Evolutionary conservation across 495 filamentous ascomycete species (phyloP), one percentile per base, ranked within the genome.

Genomic region (Penicillium bialowiezense): DNA sequence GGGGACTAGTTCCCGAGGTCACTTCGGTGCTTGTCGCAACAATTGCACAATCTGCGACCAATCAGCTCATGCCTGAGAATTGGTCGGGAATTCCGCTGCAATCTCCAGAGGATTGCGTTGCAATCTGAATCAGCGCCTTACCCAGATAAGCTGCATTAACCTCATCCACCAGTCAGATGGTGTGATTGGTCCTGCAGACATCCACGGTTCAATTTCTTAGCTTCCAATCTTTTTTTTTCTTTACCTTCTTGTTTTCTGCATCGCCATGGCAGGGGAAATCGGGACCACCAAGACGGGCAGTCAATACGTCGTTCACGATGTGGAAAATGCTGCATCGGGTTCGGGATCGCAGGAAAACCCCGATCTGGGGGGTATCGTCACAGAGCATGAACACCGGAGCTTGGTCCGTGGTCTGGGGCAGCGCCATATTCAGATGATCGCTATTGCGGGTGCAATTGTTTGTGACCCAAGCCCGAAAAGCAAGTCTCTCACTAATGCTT

Each of bases 381-480:
- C 60, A 24, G 48, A 63, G 43, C 41, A 57, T 39, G 60, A 63
- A 47, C 56, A 34, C 15, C 50, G 55, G 24, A 62, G 56, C 41
- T 51, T 73, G 29, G 46, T 60, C 3, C 59, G 68, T 13, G 68
- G 69, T 2, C 44, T 73, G 23, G 64, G 57, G 15, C 63, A 77
- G 21, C 69, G 79, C 10, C 79, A 82, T 52, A 71, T 78, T 12
- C 78, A 81, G 49, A 79, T 84, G 73, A 75, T 82, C 50, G 79
- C 80, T 15, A 73, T 83, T 24, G 77, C 77, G 6, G 79, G 79
- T 29, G 80, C 79, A 9, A 83, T 85, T 54, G 68, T 71, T 60
- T 18, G 66, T 49, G 23, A 23, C 3, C 10, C 1, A 7, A 5
- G 7, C 14, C 10, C 1, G 8, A 5, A 24, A 3, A 12, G 7